Base-by-base conservation (phyloP, 2,329 filamentous ascomycete genomes). In the Coniella vitis region DNA sequence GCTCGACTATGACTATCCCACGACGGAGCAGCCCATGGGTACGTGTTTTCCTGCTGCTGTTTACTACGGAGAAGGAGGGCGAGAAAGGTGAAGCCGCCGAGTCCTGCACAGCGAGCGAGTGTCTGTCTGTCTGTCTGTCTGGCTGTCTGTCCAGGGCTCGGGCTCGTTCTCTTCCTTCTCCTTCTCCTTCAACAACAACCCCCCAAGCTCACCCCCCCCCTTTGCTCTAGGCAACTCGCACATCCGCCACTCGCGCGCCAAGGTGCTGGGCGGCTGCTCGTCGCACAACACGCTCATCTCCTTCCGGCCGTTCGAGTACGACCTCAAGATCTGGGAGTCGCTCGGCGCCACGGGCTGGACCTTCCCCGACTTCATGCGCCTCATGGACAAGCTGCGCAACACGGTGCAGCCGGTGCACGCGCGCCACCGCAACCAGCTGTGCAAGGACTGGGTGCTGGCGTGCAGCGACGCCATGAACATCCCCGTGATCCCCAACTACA, bases 271-370 rank as follows among this genome's bases (percentile, higher is more conserved):
- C 58, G 90, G 90, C 57, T 95, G 90, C 75, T 94, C 89, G 38
- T 91, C 86, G 52, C 90, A 95, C 76, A 95, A 95, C 71, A 95
- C 90, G 17, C 75, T 95, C 60, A 95, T 95, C 67, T 93, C 87
- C 16, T 95, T 95, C 79, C 81, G 89, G 21, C 88, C 90, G 7
- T 94, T 95, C 63, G 82, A 90, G 66, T 90, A 94, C 66, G 90
- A 95, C 68, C 80, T 87, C 70, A 78, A 87, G 62, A 78, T 87
- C 59, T 95, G 90, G 90, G 84, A 90, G 61, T 79, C 78, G 29
- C 74, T 87, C 61, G 90, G 90, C 53, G 90, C 86, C 71, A 80
- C 79, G 63, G 89, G 89, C 60, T 95, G 90, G 90, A 81, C 79
- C 61, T 95, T 94, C 70, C 82, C 87, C 63, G 88, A 80, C 53